Conservation (phyloP, 768 basidiomycete species). For the Auriculariales sp. region DNA sequence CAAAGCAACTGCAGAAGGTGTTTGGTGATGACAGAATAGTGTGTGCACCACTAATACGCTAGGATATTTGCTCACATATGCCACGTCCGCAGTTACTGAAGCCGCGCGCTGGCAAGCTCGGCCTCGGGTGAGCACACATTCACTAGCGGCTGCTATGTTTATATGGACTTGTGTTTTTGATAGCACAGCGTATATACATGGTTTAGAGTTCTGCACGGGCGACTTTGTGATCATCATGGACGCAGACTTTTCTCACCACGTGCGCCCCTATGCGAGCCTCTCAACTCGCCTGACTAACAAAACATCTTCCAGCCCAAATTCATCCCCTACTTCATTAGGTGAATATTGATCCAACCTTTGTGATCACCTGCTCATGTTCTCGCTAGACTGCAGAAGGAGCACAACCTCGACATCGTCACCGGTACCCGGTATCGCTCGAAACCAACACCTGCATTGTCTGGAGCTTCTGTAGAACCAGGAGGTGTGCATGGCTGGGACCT, state of each 20-base stretch:
- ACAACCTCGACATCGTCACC: conserved; percentile 85
- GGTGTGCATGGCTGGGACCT: conserved; percentile 91
- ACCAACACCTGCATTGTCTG: conserved; percentile 38
- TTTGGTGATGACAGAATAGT: conserved; percentile 83
- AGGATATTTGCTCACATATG: too few relatives aligned
- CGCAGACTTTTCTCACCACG: conserved; percentile 91
- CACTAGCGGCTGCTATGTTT: background rate
- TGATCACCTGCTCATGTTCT: background rate
- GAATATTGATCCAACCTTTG: background rate
- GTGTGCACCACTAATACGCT: conserved; percentile 15
- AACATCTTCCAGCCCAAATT: conserved; percentile 64
- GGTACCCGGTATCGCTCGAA: conserved; percentile 73
- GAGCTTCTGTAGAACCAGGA: conserved; percentile 58
- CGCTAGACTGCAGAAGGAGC: conserved; percentile 61
- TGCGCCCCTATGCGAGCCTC: conserved; percentile 22
- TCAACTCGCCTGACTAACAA: background rate
- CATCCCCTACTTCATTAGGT: conserved; percentile 86
- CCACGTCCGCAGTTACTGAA: conserved; percentile 46
- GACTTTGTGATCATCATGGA: conserved; percentile 97
- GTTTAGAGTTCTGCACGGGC: conserved; percentile 75
- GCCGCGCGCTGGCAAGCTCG: conserved; percentile 82
- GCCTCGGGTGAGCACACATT: conserved; percentile 55
- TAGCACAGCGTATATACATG: conserved; percentile 88
- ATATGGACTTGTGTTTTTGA: too few relatives aligned
- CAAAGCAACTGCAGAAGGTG: conserved; percentile 54